Evolutionary conservation across 2,329 filamentous ascomycete species (phyloP), one percentile per base, ranked within the genome.

Genomic region (Cordyceps pruinosa): DNA sequence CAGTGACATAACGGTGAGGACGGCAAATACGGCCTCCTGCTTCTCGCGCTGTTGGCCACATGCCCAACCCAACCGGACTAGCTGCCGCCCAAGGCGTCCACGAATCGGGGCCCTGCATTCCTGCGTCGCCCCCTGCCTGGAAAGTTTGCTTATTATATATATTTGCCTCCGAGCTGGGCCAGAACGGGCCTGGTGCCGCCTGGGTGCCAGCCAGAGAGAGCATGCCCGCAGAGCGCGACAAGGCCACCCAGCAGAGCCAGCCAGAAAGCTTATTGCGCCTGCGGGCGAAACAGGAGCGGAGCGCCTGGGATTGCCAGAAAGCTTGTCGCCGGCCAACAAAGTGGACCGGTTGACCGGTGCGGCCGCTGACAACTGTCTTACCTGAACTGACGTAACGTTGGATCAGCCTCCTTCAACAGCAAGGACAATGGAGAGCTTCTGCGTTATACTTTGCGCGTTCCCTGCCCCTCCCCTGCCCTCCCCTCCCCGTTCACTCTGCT

Each of bases 261-360:
- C 28, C 5, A 32, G 10, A 32, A 53, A 53, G 50, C 50, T 53
- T 53, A 53, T 53, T 53, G 39, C 37, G 28, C 35, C n/a, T 37
- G 21, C 19, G 19, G 21, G 13, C 41, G 13, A 44, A 4, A 44
- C 19, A 44, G 21, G 42, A 28, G 50, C 50, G 50, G 50, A 53
- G 37, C 39, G 19, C 19, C 50, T 34, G 26, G 51, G 5, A 35
- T 28, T 41, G 28, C 30, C 28, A 34, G 32, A 45, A 54, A 46
- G 51, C 41, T 46, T 46, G 51, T 45, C 28, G n/a, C 35, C 34
- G n/a, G 3, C 34, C 34, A 37, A n/a, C n/a, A 4, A 41, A 6
- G 35, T 4, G 15, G 15, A 13, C 4, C 12, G 10, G 19, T 41
- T n/a, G 19, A 32, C n/a, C 41, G 7, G 44, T 5, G 26, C 28